phyloP scores from a whole-genome alignment of 768 basidiomycete genomes.

The Boletus eberwhitei region DNA sequence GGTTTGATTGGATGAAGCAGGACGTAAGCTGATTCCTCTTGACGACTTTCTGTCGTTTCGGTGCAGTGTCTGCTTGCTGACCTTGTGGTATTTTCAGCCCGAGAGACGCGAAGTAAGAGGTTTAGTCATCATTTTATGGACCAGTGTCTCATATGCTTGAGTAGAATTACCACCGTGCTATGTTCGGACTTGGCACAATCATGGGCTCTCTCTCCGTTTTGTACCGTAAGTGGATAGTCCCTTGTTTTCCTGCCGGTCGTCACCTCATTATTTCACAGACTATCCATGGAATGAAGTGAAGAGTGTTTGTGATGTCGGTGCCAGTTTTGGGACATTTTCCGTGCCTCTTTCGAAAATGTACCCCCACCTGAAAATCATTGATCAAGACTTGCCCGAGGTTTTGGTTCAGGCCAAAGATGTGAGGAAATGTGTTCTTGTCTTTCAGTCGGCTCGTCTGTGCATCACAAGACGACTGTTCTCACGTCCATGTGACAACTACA shows the following conservation, averaged over 20 bases:
- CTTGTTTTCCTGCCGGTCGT: not conserved
- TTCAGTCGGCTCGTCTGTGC: not conserved
- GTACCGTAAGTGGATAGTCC: slow-evolving; percentile 13
- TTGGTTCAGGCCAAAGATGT: slow-evolving; percentile 21
- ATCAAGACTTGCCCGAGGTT: slow-evolving; percentile 31
- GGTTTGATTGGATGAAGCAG: slow-evolving; percentile 23
- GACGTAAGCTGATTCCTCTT: slow-evolving; percentile 13
- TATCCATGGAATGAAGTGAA: slow-evolving; percentile 25
- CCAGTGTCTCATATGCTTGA: not conserved
- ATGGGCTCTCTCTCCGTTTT: slow-evolving; percentile 25
- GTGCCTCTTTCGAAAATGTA: slow-evolving; percentile 23
- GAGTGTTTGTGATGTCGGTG: slow-evolving; percentile 29
- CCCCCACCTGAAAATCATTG: slow-evolving; percentile 25
- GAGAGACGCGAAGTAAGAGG: slow-evolving; percentile 14
- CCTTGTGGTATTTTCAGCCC: not conserved
- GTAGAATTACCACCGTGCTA: slow-evolving; percentile 24
- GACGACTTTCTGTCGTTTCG: not conserved
- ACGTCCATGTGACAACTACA: not conserved
- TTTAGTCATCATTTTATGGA: not conserved
- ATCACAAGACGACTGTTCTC: not conserved
- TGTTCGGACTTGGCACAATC: slow-evolving; percentile 19
- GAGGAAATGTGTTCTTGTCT: not conserved
- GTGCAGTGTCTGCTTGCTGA: not conserved
- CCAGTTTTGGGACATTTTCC: slow-evolving; percentile 30
- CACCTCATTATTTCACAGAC: slow-evolving; percentile 8